Evolutionary conservation across 148 eudicot species (phyloP), one percentile per base, ranked within the genome.

Genomic region (Tetragonia tetragonoides): DNA sequence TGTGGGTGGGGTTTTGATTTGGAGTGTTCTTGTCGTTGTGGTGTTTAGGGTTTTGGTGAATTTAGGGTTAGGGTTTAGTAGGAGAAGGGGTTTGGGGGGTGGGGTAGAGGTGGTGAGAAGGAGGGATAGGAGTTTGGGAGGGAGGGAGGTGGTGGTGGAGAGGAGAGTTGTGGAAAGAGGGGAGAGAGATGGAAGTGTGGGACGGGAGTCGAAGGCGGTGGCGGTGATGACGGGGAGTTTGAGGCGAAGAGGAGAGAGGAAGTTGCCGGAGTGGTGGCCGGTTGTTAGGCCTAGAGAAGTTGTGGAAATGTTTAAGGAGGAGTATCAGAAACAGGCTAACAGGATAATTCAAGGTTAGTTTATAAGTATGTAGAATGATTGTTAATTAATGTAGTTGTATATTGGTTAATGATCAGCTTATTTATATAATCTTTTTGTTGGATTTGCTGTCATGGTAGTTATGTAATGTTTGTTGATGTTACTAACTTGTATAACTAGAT

Each of bases 181-280:
- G 53, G 66, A 46, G 17, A 60, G 60, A 21, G 67, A 41, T 65
- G 41, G 73, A 49, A 77, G 44, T 68, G 34, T 37, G 49, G 57
- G 65, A 67, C 72, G 83, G 15, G 77, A 38, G 81, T 79, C 63
- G 74, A 81, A 75, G 68, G 72, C 66, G 54, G 34, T 1, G 34
- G 34, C 34, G 34, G 34, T 1, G 34, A 28, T 68, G 72, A 49
- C 61, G 23, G 81, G 46, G 77, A 79, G 41, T 70, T 74, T 75
- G 77, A 63, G 5, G 51, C 73, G 66, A 38, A 83, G 77, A 77
- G 80, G 76, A 79, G 83, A 72, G 77, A 71, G 68, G 63, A 85
- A 81, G 86, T 87, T 95, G 88, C 97, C 98, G 3, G 51, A 81
- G 66, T 95, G 98, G 98, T 95, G 98, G 98, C 98, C 98, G 34